Base-by-base conservation (phyloP, 805 yeast genomes). In the Ogataea paradorogensis region DNA sequence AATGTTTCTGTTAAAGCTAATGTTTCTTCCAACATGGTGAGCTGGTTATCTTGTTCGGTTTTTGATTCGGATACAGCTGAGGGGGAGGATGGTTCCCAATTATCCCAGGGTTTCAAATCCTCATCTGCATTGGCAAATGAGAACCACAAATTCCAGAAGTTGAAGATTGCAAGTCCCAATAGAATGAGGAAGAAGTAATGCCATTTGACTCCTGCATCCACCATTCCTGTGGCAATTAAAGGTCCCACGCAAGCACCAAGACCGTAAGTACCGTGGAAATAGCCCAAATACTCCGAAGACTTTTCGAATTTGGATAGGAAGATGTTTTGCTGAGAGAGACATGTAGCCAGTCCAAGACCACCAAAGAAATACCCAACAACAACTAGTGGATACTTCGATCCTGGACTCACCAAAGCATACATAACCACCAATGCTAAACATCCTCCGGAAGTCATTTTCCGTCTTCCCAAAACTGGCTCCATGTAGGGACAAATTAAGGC, bases 161-260 rank as follows among this genome's bases (percentile, higher is more conserved):
- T 67, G 34, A 55, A 18, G 1, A 65, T 15, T 50, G 69, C 58
- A 35, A 72, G 23, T 0, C 61, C 78, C 8, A 66, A 55, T 28
- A 78, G 56, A n/a, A 80, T 66, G n/a, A 71, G 59, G 51, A 69
- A 82, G 57, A 63, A 76, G 42, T 53, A 66, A 52, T 76, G 66
- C 87, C 87, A 82, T 38, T 50, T 47, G n/a, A 70, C 54, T 3
- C 78, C 79, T 0, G 55, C 46, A 30, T 69, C 64, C 13, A 76
- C 69, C 70, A 81, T 66, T 1, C 70, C 60, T 0, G 86, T 76
- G 3, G 82, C 80, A 22, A 80, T 55, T 14, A 85, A 70, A 2
- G 95, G 90, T 2, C 87, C 72, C 1, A 80, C 47, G 32, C 85
- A 78, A 1, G 89, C 86, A 2, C 90, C 89, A 3, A 78, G 50